A percentile compares a stretch with the other conserved stretches of the same genome.
These are phyloP conservation scores for Phyllosticta ampelicida DNA, from an alignment of 2,329 filamentous ascomycete species.

Conservation along the genomic window DNA sequence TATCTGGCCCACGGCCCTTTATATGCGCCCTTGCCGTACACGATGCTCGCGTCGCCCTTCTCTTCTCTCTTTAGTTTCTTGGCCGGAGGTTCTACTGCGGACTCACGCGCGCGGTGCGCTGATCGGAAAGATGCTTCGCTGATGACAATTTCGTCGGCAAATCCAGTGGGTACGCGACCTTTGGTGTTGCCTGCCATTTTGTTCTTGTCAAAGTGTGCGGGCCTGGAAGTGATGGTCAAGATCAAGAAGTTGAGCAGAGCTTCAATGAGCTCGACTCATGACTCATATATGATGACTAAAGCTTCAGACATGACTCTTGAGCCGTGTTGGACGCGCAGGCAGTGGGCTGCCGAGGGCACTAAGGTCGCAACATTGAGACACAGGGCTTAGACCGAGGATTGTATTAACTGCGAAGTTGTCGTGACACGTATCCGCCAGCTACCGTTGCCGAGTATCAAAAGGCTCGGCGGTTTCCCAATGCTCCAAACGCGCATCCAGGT, in stretches of 20 bases:
- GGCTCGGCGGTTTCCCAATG: neutral
- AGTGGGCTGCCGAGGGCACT: neutral
- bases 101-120: constrained; percentile 71
- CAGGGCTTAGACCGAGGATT: neutral
- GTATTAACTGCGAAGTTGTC: neutral
- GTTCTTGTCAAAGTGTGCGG: too few relatives aligned
- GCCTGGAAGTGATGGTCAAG: too few relatives aligned
- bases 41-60: constrained; percentile 73
- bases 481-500: neutral
- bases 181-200: constrained; percentile 13
- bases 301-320: neutral
- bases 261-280: neutral
- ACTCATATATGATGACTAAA: neutral
- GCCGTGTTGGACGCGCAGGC: neutral
- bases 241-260: neutral
- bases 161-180: constrained; percentile 55
- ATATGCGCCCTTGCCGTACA: constrained; percentile 81
- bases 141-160: constrained; percentile 76
- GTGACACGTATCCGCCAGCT: neutral
- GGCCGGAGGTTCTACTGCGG: constrained; percentile 42
- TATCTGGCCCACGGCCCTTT: constrained; percentile 93
- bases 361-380: neutral
- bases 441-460: neutral
- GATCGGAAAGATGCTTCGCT: constrained; percentile 84
- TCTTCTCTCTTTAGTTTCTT: constrained; percentile 75